phyloP scores from a whole-genome alignment of 352 stramenopile species.

The Phytophthora multivora region DNA sequence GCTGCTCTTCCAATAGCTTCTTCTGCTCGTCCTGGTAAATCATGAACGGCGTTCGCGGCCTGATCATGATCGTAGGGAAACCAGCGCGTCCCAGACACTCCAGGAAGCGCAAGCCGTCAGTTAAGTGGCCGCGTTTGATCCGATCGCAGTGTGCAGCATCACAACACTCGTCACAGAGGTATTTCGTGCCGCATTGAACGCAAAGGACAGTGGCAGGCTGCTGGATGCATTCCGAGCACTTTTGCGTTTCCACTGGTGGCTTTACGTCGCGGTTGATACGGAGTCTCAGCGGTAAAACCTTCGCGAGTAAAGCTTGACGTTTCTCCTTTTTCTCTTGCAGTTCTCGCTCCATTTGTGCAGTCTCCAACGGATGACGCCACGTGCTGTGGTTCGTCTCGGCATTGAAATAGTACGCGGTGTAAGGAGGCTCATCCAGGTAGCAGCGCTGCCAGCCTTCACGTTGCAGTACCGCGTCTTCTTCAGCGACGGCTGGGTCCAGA shows the following conservation, averaged over 20 bases:
- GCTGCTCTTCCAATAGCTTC: constrained; percentile 12
- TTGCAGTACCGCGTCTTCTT: constrained; percentile 30
- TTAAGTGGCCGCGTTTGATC: constrained; percentile 36
- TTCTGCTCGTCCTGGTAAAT: constrained; percentile 30
- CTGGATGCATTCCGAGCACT: constrained; percentile 24
- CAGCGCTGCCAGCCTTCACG: constrained; percentile 59
- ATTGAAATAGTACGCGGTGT: constrained; percentile 74
- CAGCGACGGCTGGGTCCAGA: constrained; percentile 13
- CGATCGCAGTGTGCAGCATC: constrained; percentile 43
- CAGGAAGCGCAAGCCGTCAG: constrained; percentile 39
- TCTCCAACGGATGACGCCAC: constrained; percentile 62
- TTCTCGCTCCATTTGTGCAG: constrained; percentile 44
- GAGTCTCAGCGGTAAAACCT: constrained; percentile 45
- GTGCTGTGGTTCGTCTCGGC: constrained; percentile 54
- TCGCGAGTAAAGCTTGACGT: constrained; percentile 41
- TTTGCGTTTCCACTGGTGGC: background rate
- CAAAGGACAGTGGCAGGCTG: constrained; percentile 39
- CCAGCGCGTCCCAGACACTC: constrained; percentile 42
- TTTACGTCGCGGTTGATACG: constrained; percentile 45
- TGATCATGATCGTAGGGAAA: constrained; percentile 34
- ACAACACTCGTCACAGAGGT: constrained; percentile 58
- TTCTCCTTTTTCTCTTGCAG: constrained; percentile 32
- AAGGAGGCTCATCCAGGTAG: constrained; percentile 61
- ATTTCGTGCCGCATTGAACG: constrained; percentile 39
- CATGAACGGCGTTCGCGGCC: constrained; percentile 28